A percentile compares a stretch with the other conserved stretches of the same genome.
These are phyloP conservation scores for Butyriboletus loyo DNA, from an alignment of 768 basidiomycete species.

Conservation along the genomic window DNA sequence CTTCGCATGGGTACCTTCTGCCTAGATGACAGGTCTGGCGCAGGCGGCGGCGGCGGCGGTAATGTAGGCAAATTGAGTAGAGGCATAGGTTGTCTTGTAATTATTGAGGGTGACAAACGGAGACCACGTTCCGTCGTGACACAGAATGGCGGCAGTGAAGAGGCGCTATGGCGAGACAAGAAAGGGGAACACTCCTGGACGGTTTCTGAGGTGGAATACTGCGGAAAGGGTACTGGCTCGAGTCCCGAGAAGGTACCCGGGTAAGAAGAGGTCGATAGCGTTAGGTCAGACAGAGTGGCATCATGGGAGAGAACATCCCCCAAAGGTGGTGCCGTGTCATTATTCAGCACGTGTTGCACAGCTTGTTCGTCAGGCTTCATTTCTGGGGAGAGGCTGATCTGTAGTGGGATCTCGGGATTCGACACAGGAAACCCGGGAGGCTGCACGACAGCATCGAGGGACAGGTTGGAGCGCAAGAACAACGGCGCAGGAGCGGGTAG, in stretches of 20 bases:
- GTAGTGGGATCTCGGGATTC: conserved; percentile 3
- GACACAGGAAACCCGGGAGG: conserved; percentile 3
- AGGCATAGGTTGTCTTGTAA: conserved; percentile 45
- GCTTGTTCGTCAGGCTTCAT: neutral
- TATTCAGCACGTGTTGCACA: conserved; percentile 8
- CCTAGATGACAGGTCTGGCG: conserved; percentile 10
- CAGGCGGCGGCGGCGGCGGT: conserved; percentile 34
- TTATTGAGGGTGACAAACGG: conserved; percentile 45
- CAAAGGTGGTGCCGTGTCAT: conserved; percentile 16
- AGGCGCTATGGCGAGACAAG: conserved; percentile 7
- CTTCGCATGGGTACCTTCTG: conserved; percentile 39
- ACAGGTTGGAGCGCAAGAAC: conserved; percentile 10
- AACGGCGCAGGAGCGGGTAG: conserved; percentile 14
- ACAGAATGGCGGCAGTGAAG: conserved; percentile 22
- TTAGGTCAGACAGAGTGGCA: neutral
- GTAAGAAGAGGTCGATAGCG: conserved; percentile 1
- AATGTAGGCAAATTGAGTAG: conserved; percentile 50
- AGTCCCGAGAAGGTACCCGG: neutral
- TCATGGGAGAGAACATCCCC: conserved; percentile 8
- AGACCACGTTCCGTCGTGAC: conserved; percentile 35
- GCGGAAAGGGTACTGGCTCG: neutral
- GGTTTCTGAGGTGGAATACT: neutral
- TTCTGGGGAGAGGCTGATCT: conserved; percentile 1
- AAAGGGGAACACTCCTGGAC: conserved; percentile 4
- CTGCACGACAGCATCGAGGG: conserved; percentile 8